phyloP scores from a whole-genome alignment of 2,329 filamentous ascomycete species.

The Claviceps spartinae region DNA sequence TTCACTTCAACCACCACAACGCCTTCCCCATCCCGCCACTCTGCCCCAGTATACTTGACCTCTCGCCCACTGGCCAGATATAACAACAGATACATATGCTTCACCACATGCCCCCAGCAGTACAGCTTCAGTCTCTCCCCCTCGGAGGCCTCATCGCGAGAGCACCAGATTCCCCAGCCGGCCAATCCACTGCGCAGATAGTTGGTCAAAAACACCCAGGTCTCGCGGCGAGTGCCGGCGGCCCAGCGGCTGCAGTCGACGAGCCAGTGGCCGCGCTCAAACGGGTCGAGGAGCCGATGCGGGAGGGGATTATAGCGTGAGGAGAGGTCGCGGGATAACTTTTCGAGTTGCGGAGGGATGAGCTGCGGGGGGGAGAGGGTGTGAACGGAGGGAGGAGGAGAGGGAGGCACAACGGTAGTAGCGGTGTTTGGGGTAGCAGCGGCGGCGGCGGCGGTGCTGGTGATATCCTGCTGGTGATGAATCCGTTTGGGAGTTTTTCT shows the following conservation, averaged over 20 bases:
- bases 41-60: constrained; percentile 41
- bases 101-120: constrained; percentile 62
- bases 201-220: constrained; percentile 50
- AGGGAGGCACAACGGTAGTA: constrained; percentile 36
- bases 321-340: constrained; percentile 33
- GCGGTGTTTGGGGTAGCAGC: neutral
- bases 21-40: constrained; percentile 55
- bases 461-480: constrained; percentile 4
- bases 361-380: constrained; percentile 35
- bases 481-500: constrained; percentile 14
- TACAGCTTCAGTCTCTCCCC: constrained; percentile 46
- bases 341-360: constrained; percentile 42
- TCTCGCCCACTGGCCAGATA: constrained; percentile 57
- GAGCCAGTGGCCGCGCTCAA: constrained; percentile 71
- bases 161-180: constrained; percentile 56
- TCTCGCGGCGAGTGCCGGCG: constrained; percentile 28
- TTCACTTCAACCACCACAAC: constrained; percentile 31
- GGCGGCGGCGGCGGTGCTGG: constrained; percentile 1
- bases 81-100: constrained; percentile 61
- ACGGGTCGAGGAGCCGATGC: constrained; percentile 24
- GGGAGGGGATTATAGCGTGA: constrained; percentile 37
- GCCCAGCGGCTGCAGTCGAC: constrained; percentile 46
- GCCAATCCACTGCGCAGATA: constrained; percentile 44
- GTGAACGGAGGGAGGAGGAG: constrained; percentile 34
- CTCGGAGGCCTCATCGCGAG: constrained; percentile 23